These are phyloP conservation scores for Cylindrotheca closterium DNA, from an alignment of 108 stramenopile species.

Conservation along the genomic window DNA sequence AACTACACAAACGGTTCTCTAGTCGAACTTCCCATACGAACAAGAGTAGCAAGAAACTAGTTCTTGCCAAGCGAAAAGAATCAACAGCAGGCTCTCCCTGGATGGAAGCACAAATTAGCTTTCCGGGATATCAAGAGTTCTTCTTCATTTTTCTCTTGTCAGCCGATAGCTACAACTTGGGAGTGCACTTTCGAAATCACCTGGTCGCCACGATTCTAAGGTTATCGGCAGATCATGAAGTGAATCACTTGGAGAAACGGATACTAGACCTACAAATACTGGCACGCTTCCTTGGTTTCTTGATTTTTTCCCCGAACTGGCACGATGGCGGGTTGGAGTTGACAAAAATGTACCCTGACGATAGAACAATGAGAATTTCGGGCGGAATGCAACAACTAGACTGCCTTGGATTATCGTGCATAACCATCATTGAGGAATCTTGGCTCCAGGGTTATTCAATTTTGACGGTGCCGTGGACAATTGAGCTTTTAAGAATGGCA, in stretches of 20 bases:
- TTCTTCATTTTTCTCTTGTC: constrained; percentile 73
- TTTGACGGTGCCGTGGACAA: constrained; percentile 47
- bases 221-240: constrained; percentile 2
- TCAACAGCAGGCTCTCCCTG: constrained; percentile 9
- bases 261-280: constrained; percentile 55
- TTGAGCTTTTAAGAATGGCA: constrained; percentile 69
- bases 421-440: constrained; percentile 40
- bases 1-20: constrained; percentile 74
- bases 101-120: constrained; percentile 45
- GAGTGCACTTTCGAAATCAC: constrained; percentile 43
- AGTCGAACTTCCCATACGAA: constrained; percentile 34
- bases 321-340: constrained; percentile 16
- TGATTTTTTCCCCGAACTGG: constrained; percentile 83
- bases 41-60: constrained; percentile 45
- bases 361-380: background rate
- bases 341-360: constrained; percentile 5
- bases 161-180: constrained; percentile 66
- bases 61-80: constrained; percentile 18
- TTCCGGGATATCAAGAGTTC: constrained; percentile 84
- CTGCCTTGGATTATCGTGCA: constrained; percentile 35
- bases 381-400: constrained; percentile 24
- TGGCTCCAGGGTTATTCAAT: constrained; percentile 27
- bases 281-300: constrained; percentile 72
- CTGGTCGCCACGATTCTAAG: constrained; percentile 22
- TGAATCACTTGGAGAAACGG: constrained; percentile 28